Evolutionary conservation across 2,329 filamentous ascomycete genomes (phyloP), one percentile per base, ranked within the genome.

Genomic region (Aspergillus tanneri): DNA sequence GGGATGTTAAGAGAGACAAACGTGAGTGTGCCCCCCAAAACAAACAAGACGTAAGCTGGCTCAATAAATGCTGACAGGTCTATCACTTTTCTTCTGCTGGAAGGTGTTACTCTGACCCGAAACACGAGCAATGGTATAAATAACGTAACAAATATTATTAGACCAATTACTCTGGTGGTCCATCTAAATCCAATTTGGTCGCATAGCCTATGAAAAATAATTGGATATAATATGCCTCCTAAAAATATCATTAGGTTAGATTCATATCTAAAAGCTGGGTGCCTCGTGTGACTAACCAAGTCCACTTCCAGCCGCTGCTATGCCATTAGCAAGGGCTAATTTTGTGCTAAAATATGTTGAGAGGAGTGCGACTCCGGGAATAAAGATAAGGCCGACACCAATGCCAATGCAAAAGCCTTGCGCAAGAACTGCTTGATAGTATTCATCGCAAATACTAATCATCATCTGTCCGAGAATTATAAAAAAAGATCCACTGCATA

Each of bases 401-500:
- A 77, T 56, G 1, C 76, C 76, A 22, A 73, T 68, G 40, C 71
- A 67, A n/a, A 78, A 60, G 2, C 74, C 76, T 53, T 78, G 75
- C 0, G 74, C 69, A 0, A 77, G 65, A 38, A 77, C 60, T 2
- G 75, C 56, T 41, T 76, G 71, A 68, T 71, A 76, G 57, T 71
- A 77, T 30, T 64, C 57, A 0, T 62, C 68, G 12, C 64, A 67
- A 6, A 76, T 45, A 46, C 64, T 70, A 47, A 72, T 72, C 63
- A 73, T 71, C 64, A 77, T 76, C 28, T 73, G 67, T 1, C 74
- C 57, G 2, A 70, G 56, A 0, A 75, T 73, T 0, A 68, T 57
- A 2, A 67, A 54, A 11, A 75, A 58, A 0, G 43, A 55, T 4
- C 65, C 64, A 0, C 49, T 44, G 8, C 53, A 45, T 12, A 64